These are phyloP conservation scores for Isoetes engelmannii DNA, from an alignment of 83 land plant species.

Conservation along the genomic window DNA sequence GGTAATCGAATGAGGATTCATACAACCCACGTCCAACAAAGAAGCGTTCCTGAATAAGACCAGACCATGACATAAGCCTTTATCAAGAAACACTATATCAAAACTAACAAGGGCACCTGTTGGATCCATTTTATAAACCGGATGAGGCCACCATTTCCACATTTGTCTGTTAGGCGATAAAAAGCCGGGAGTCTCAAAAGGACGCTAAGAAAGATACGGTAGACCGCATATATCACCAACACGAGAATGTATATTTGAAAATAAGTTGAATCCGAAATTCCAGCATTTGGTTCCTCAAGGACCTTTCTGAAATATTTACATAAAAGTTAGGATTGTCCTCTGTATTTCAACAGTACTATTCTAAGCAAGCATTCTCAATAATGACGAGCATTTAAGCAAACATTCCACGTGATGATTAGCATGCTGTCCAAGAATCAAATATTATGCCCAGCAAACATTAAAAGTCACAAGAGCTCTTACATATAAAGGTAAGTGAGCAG, in stretches of 20 bases:
- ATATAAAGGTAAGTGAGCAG: constrained; percentile 15
- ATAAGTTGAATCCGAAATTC: constrained; percentile 45
- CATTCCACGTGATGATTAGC: too few relatives aligned
- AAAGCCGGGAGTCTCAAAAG: constrained; percentile 53
- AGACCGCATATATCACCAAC: constrained; percentile 56
- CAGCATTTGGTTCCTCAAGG: constrained; percentile 38
- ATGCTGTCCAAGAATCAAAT: too few relatives aligned
- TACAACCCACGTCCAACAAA: constrained; percentile 74
- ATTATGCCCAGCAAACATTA: too few relatives aligned
- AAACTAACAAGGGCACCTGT: constrained; percentile 39
- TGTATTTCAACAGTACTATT: too few relatives aligned
- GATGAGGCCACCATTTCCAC: constrained; percentile 56
- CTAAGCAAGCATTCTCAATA: too few relatives aligned
- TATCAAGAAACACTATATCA: not conserved
- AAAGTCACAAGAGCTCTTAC: constrained; percentile 8
- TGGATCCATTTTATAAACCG: constrained; percentile 83
- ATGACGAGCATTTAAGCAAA: too few relatives aligned
- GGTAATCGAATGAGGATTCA: constrained; percentile 55
- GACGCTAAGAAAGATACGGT: constrained; percentile 40
- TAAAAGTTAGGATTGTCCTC: too few relatives aligned
- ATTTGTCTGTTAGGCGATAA: constrained; percentile 47
- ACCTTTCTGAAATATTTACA: constrained; percentile 45
- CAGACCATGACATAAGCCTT: not conserved
- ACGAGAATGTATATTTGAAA: constrained; percentile 61
- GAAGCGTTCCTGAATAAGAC: constrained; percentile 50